Percentiles rank a stretch among this genome's conserved stretches.
Evolutionary conservation across 768 basidiomycete species (phyloP).

Genomic region (Boletus sp.): DNA sequence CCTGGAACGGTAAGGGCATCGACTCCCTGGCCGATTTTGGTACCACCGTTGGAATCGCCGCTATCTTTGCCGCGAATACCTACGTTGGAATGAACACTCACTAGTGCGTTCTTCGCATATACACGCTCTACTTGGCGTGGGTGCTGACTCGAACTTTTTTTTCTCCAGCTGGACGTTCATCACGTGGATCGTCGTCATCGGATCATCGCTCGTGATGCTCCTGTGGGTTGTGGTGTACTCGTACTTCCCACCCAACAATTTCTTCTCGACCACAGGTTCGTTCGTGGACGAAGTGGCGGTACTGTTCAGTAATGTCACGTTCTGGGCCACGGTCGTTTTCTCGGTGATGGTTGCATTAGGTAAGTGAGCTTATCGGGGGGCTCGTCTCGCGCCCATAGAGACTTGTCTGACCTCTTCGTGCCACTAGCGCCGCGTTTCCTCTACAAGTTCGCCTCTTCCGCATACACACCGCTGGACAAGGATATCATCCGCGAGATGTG

Average conservation of each 20-base stretch:
- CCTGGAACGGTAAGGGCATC: conserved; percentile 78
- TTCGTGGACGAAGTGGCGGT: conserved; percentile 72
- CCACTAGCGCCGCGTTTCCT: conserved; percentile 74
- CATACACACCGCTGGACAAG: conserved; percentile 80
- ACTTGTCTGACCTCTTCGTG: conserved; percentile 1
- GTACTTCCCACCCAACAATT: conserved; percentile 66
- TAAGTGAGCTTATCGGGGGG: conserved; percentile 30
- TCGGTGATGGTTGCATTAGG: conserved; percentile 70
- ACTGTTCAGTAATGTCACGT: conserved; percentile 73
- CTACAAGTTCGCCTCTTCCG: conserved; percentile 63
- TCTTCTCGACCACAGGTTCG: conserved; percentile 67
- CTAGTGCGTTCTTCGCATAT: conserved; percentile 59
- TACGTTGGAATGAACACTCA: conserved; percentile 88
- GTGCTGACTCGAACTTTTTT: conserved; percentile 4
- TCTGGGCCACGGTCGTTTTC: conserved; percentile 79
- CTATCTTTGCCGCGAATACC: conserved; percentile 83
- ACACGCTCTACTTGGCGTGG: not conserved
- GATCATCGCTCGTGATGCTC: conserved; percentile 77
- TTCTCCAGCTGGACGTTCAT: conserved; percentile 74
- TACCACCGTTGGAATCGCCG: conserved; percentile 84
- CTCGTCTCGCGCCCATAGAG: conserved; percentile 3
- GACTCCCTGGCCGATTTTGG: conserved; percentile 85
- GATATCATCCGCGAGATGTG: conserved; percentile 92
- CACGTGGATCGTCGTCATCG: conserved; percentile 78
- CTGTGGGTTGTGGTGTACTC: conserved; percentile 91